Evolutionary conservation across 306 rosid species (phyloP).

Genomic region (Datisca glomerata): DNA sequence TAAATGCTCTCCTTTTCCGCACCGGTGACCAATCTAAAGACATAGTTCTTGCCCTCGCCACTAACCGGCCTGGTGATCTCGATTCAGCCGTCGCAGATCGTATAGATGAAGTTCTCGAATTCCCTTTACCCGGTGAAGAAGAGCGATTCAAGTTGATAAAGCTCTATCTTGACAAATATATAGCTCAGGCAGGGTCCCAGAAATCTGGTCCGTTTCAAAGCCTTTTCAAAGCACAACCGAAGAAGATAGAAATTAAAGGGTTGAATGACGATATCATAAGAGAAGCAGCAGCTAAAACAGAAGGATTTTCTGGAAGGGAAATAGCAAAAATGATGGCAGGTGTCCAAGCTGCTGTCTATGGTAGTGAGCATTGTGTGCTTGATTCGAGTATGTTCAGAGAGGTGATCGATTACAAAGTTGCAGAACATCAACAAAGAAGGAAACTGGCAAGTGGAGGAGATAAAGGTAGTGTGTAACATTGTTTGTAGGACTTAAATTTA

Average conservation of each 20-base stretch:
- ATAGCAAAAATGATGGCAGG: conserved; percentile 96
- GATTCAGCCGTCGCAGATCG: conserved; percentile 97
- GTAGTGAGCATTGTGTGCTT: conserved; percentile 74
- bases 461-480: conserved; percentile 18
- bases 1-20: conserved; percentile 93
- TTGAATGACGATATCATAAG: conserved; percentile 62
- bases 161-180: conserved; percentile 81
- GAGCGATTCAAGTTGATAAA: conserved; percentile 80
- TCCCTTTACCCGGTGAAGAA: conserved; percentile 86
- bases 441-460: conserved; percentile 53
- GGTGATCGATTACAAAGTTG: conserved; percentile 88
- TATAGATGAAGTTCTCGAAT: conserved; percentile 89
- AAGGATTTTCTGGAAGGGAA: conserved; percentile 91
- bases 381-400: conserved; percentile 67
- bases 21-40: conserved; percentile 98
- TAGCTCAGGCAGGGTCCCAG: conserved; percentile 61
- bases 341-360: conserved; percentile 89
- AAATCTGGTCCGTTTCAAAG: conserved; percentile 46
- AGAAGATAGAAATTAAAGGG: conserved; percentile 73
- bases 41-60: conserved; percentile 95
- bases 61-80: conserved; percentile 93
- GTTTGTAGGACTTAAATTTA: no score
- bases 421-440: conserved; percentile 92
- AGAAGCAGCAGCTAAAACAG: conserved; percentile 81
- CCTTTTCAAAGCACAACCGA: conserved; percentile 47